Conservation (phyloP, 345 rosid species). For the Syzygium aromaticum region DNA sequence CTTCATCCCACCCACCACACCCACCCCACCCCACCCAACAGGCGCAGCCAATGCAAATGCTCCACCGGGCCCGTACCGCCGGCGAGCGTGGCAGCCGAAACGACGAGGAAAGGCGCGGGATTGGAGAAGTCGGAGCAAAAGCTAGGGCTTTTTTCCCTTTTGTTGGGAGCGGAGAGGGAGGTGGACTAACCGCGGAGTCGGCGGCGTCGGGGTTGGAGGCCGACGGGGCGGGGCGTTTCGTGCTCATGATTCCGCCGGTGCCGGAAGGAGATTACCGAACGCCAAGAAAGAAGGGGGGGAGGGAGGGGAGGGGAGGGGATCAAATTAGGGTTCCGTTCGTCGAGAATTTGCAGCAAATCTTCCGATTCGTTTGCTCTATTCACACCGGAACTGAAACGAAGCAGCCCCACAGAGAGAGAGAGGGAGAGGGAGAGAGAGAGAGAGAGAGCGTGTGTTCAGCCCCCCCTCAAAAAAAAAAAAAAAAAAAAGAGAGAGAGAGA, state of each 20-base stretch:
- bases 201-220: constrained; percentile 34
- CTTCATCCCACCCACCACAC: neutral
- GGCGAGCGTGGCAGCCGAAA: neutral
- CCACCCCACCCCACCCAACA: neutral
- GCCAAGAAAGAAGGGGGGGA: neutral
- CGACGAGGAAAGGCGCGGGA: neutral
- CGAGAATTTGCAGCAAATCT: neutral
- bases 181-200: constrained; percentile 52
- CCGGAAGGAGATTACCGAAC: neutral
- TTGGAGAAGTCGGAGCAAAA: neutral
- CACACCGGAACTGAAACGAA: neutral
- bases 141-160: neutral
- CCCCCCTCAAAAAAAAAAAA: too few species aligned
- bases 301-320: neutral
- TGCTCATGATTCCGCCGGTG: constrained; percentile 37
- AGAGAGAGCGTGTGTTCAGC: neutral
- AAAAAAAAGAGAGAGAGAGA: neutral
- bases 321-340: neutral
- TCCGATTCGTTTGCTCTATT: neutral
- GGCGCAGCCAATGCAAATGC: neutral
- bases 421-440: too few species aligned
- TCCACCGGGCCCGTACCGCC: neutral
- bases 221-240: constrained; percentile 56
- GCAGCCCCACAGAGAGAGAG: neutral
- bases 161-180: neutral